phyloP scores from a whole-genome alignment of 306 rosid genomes.

The Neltuma alba region DNA sequence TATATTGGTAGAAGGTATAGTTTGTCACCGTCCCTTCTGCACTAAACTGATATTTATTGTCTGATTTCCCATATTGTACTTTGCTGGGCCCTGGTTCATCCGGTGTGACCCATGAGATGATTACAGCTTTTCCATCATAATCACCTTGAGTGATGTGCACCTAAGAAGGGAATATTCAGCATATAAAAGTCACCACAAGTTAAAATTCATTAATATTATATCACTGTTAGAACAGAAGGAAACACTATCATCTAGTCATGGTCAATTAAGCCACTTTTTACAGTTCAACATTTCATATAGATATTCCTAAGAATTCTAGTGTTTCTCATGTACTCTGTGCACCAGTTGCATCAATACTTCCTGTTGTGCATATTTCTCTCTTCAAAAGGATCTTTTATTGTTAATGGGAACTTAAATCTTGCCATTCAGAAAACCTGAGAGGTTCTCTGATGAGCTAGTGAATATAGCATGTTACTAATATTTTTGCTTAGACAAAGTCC shows the following conservation, averaged over 20 bases:
- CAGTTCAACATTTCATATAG: constrained; percentile 23
- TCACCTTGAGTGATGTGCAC: constrained; percentile 98
- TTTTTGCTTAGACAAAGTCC: background rate
- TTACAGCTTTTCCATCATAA: constrained; percentile 89
- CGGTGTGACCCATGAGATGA: constrained; percentile 87
- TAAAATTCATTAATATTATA: constrained; percentile 10
- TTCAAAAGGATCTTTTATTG: background rate
- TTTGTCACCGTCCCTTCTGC: constrained; percentile 61
- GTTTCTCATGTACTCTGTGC: background rate
- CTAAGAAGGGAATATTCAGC: constrained; percentile 44
- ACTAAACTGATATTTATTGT: constrained; percentile 43
- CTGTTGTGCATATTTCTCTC: background rate
- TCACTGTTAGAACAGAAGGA: constrained; percentile 18
- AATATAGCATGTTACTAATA: background rate
- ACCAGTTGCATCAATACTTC: constrained; percentile 6
- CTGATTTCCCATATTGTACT: constrained; percentile 70
- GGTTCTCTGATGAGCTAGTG: constrained; percentile 9
- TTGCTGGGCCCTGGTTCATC: constrained; percentile 64
- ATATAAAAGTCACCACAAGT: constrained; percentile 14
- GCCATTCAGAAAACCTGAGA: constrained; percentile 6
- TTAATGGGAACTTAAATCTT: background rate
- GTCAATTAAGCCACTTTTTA: constrained; percentile 13
- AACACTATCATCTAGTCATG: constrained; percentile 4
- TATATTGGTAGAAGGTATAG: constrained; percentile 79
- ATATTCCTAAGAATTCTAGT: constrained; percentile 8